Evolutionary conservation across 2,329 filamentous ascomycete genomes (phyloP), one percentile per base, ranked within the genome.

Genomic region (Xylaria multiplex): DNA sequence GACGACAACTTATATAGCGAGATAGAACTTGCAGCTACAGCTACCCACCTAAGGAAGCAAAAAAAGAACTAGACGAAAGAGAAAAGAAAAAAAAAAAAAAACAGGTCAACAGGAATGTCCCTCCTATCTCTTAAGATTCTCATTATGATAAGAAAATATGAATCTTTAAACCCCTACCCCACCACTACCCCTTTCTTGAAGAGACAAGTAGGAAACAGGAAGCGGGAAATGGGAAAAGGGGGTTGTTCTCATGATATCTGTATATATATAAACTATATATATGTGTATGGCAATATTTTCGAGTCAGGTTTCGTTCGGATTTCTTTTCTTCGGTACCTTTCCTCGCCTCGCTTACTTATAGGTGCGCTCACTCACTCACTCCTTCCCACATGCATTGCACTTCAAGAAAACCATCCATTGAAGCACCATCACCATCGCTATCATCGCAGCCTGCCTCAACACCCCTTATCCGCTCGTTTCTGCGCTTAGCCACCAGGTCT

Each of bases 21-120:
- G n/a, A 50, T 49, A 42, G 35, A 53, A 8, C 35, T 14, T 57
- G 43, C 6, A 19, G 37, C 50, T 54, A 54, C 59, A 27, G 27
- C 32, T 35, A 35, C 37, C 40, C 43, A n/a, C 3, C 5, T 24
- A 43, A 49, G n/a, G 22, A 48, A 13, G 16, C 27, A 27, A 27
- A 27, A 52, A 30, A 53, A 19, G 19, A 43, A 42, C 16, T 42
- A 59, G 16, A 52, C 32, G 2, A 24, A 35, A 55, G 5, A 43
- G 55, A 40, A 16, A 43, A 49, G n/a, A 16, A 48, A 13, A 22
- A 32, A 32, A 43, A 16, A 48, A 13, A 22, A 32, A 32, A 43
- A 35, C 6, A n/a, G 11, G 9, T 16, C 43, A 22, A 49, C 35
- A n/a, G 22, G 48, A 6, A 3, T 37, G 9, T 8, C 5, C 13